These are phyloP conservation scores for Pleurotus giganteus DNA, from an alignment of 768 basidiomycete species.

Conservation along the genomic window DNA sequence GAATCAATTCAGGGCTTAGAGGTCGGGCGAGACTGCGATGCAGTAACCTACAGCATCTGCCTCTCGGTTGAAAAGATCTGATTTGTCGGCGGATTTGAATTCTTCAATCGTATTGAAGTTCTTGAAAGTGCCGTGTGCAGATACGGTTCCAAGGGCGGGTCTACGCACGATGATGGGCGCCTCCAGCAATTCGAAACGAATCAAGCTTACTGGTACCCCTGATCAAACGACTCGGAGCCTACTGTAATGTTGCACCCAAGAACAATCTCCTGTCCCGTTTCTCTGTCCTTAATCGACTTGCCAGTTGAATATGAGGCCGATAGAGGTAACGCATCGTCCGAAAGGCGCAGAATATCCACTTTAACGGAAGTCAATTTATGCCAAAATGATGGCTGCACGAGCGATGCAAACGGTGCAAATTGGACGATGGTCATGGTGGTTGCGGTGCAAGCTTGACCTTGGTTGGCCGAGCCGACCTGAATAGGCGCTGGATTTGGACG, in stretches of 20 bases:
- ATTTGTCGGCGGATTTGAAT: constrained; percentile 88
- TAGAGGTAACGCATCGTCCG: constrained; percentile 66
- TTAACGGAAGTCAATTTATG: constrained; percentile 86
- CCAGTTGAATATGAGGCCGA: constrained; percentile 70
- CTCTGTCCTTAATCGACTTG: constrained; percentile 69
- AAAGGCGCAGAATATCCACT: constrained; percentile 85
- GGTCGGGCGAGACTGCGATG: neutral
- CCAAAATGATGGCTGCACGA: constrained; percentile 92
- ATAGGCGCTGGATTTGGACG: no score
- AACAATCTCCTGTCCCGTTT: constrained; percentile 70
- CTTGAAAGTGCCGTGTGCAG: constrained; percentile 69
- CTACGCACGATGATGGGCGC: constrained; percentile 24
- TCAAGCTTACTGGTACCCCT: constrained; percentile 39
- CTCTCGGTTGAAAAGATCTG: constrained; percentile 73
- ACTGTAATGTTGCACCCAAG: constrained; percentile 68
- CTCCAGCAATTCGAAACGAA: constrained; percentile 3
- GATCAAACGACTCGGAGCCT: constrained; percentile 62
- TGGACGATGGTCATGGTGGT: constrained; percentile 65
- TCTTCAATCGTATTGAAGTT: constrained; percentile 98
- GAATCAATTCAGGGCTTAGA: constrained; percentile 1
- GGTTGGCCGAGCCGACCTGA: neutral
- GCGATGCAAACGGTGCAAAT: constrained; percentile 84
- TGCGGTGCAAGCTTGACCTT: neutral
- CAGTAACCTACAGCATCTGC: constrained; percentile 56
- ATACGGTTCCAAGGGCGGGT: constrained; percentile 44